Percentiles rank a stretch among this genome's conserved stretches.
These are phyloP conservation scores for Penicillium paneum DNA, from an alignment of 2,329 filamentous ascomycete species.

Conservation along the genomic window DNA sequence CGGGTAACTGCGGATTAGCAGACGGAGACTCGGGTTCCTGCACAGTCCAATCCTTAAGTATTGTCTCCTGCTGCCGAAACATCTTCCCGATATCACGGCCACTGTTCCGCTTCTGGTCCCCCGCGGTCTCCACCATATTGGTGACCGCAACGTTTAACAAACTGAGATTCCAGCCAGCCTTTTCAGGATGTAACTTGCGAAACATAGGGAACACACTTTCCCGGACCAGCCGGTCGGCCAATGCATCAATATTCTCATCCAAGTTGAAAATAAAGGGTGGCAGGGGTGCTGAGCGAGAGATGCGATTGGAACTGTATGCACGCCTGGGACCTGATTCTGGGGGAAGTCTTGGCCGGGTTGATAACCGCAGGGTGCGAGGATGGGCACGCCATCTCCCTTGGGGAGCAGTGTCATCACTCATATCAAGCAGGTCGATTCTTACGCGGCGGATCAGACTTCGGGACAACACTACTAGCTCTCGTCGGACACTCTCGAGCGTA, in stretches of 20 bases:
- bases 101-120: slow-evolving; percentile 50
- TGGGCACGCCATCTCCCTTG: slow-evolving; percentile 68
- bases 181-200: slow-evolving; percentile 67
- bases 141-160: slow-evolving; percentile 83
- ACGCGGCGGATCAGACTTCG: slow-evolving; percentile 72
- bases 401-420: slow-evolving; percentile 39
- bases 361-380: slow-evolving; percentile 77
- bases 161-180: slow-evolving; percentile 71
- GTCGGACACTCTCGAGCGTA: slow-evolving; percentile 59
- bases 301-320: slow-evolving; percentile 62
- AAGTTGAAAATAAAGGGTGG: slow-evolving; percentile 71
- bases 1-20: neutral
- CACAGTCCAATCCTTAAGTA: slow-evolving; percentile 65
- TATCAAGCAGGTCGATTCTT: slow-evolving; percentile 68
- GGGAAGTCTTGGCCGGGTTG: slow-evolving; percentile 63
- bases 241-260: slow-evolving; percentile 53
- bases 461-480: slow-evolving; percentile 67
- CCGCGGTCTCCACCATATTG: slow-evolving; percentile 68
- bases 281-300: slow-evolving; percentile 71
- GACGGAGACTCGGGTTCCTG: slow-evolving; percentile 8
- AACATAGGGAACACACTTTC: slow-evolving; percentile 71
- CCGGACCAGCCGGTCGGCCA: slow-evolving; percentile 66
- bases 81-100: slow-evolving; percentile 77
- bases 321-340: slow-evolving; percentile 54
- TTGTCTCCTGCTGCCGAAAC: slow-evolving; percentile 72